Percentiles rank a stretch among this genome's conserved stretches.
Evolutionary conservation across 2,329 filamentous ascomycete species (phyloP).

Genomic region (Neofusicoccum ribis): DNA sequence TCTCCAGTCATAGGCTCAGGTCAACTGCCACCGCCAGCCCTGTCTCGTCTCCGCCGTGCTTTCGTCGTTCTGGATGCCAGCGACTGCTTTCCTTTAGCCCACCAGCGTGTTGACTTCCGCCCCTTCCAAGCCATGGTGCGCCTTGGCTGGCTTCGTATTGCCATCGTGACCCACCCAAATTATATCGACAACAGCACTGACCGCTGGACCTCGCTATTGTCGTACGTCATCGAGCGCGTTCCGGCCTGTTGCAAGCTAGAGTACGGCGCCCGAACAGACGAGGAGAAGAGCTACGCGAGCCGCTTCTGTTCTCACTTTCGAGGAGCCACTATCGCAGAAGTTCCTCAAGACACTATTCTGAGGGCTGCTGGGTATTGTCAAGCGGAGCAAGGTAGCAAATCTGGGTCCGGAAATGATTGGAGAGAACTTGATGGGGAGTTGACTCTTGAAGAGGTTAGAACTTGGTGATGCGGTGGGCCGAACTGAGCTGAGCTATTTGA

Average conservation of each 20-base stretch:
- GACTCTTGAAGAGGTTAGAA: not conserved
- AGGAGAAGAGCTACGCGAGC: not conserved
- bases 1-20: slow-evolving; percentile 3
- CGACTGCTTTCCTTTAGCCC: not conserved
- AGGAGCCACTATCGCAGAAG: not conserved
- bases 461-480: not conserved
- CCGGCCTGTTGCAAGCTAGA: not conserved
- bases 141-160: not conserved
- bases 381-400: not conserved
- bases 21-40: not conserved
- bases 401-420: not conserved
- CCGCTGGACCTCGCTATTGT: not conserved
- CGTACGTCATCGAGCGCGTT: slow-evolving; percentile 11
- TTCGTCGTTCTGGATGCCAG: slow-evolving; percentile 13
- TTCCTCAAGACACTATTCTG: not conserved
- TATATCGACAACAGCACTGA: not conserved
- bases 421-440: not conserved
- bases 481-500: no score
- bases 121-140: slow-evolving; percentile 6
- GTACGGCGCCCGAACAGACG: not conserved
- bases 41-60: not conserved
- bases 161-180: not conserved
- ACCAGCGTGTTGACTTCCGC: not conserved
- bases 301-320: not conserved
- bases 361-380: not conserved